Base-by-base conservation (phyloP, 2,329 filamentous ascomycete genomes). In the Aspergillus pseudoglaucus region DNA sequence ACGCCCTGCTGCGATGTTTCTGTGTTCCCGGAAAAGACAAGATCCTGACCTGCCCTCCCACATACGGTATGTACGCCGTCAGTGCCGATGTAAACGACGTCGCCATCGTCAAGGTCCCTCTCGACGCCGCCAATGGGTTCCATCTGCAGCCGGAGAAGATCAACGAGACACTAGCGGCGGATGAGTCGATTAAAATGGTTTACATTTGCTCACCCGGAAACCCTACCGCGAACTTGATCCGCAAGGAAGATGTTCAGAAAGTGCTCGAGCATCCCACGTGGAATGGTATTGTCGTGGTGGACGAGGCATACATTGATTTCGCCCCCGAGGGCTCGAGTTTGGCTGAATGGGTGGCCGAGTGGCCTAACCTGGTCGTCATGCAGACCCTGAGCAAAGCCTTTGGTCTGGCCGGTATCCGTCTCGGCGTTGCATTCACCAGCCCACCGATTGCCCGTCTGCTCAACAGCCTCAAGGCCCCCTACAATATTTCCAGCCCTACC, bases 331-430 rank as follows among this genome's bases (percentile, higher is more conserved):
- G 81, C 22, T 78, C 87, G 38, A 94, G 87, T 56, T 78, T 97
- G 22, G 91, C 93, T 22, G 88, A 95, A 69, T 95, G 88, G 85
- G 90, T 95, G 1, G 77, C 80, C 32, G 90, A 95, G 62, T 94
- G 88, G 82, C 90, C 91, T 44, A 98, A 98, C 68, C 77, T 98
- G 22, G 90, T 96, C 15, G 90, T 98, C 48, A 89, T 97, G 88
- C 93, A 98, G 75, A 98, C 93, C 1, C 78, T 97, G n/a, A 95
- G 88, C 61, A 98, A 98, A 69, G 93, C 90, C 0, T 98, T 98
- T 63, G 93, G 93, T 23, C 80, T 98, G 62, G 93, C 93, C 3
- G 93, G 91, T 44, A 95, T 98, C 64, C 80, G 93, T 14, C 78
- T 98, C 1, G 93, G 93, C 42, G 87, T 84, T 6, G 89, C 88